These are phyloP conservation scores for Orychophragmus violaceus DNA, from an alignment of 345 rosid species.

Conservation along the genomic window DNA sequence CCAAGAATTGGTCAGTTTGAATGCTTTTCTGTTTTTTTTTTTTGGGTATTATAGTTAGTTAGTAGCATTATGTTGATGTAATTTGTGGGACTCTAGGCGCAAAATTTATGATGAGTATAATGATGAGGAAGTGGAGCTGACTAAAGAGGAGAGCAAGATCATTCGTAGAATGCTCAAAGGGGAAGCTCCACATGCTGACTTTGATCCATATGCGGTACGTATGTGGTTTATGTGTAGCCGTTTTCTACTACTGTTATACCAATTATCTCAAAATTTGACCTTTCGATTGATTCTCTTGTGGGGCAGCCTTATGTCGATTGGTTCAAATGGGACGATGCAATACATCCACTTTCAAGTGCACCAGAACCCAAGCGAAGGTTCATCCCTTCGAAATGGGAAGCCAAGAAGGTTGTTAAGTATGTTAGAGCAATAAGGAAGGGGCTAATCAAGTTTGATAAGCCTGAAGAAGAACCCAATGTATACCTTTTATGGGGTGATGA, in stretches of 20 bases:
- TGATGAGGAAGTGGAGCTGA: constrained; percentile 78
- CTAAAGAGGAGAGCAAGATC: constrained; percentile 59
- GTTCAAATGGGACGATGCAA: constrained; percentile 78
- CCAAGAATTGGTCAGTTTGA: constrained; percentile 63
- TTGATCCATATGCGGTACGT: constrained; percentile 81
- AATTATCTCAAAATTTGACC: neutral
- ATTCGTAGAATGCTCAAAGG: constrained; percentile 67
- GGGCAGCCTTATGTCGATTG: constrained; percentile 79
- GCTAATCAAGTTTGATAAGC: constrained; percentile 67
- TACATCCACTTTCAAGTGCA: constrained; percentile 92
- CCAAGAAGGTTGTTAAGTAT: constrained; percentile 63
- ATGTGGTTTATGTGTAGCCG: constrained; percentile 5
- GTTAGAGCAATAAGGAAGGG: constrained; percentile 85
- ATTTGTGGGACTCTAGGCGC: constrained; percentile 44
- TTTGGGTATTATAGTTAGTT: neutral
- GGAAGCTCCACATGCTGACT: constrained; percentile 83
- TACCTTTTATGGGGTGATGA: constrained; percentile 83
- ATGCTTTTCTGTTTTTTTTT: neutral
- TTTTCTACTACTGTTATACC: too few relatives aligned
- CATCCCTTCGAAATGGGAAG: constrained; percentile 89
- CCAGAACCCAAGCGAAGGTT: constrained; percentile 95
- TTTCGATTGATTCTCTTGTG: constrained; percentile 12
- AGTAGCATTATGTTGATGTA: neutral
- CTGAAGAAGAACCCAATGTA: constrained; percentile 63
- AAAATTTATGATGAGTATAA: constrained; percentile 81